Conservation (phyloP, 2,329 filamentous ascomycete genomes). For the Monilinia polystroma region DNA sequence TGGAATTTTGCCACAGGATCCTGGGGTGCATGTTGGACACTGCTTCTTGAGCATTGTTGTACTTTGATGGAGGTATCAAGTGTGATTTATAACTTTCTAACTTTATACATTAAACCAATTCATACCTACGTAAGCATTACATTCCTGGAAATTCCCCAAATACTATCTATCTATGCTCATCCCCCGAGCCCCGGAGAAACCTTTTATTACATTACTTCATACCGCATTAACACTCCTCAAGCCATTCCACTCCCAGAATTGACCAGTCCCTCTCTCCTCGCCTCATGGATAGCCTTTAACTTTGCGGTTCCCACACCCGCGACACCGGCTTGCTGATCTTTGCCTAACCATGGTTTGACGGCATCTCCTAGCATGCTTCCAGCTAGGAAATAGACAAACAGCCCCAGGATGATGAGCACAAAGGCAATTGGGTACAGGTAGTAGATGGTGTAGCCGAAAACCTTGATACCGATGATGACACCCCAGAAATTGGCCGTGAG, state of each 20-base stretch:
- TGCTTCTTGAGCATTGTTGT: no score
- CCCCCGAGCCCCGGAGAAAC: no score
- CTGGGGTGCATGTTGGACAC: no score
- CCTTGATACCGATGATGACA: conserved; percentile 83
- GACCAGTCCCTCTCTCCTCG: conserved; percentile 40
- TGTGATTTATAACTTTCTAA: no score
- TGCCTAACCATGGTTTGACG: conserved; percentile 92
- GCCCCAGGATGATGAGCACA: conserved; percentile 82
- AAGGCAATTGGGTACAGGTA: conserved; percentile 96
- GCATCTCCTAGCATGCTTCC: conserved; percentile 81
- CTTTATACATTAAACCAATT: no score
- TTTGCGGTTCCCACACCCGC: conserved; percentile 83
- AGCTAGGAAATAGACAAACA: conserved; percentile 83
- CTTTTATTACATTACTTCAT: conserved; percentile 4
- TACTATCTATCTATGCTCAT: background rate
- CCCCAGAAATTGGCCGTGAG: conserved; percentile 98
- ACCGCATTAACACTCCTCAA: background rate
- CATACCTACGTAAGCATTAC: background rate
- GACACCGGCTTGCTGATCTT: conserved; percentile 78
- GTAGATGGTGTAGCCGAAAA: conserved; percentile 78
- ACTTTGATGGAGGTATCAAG: no score
- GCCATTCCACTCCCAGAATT: conserved; percentile 12
- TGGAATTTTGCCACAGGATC: no score
- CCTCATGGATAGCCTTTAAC: conserved; percentile 65
- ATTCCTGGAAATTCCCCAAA: background rate